Conservation (phyloP, 257 asterid species). For the Solanum rostratum region DNA sequence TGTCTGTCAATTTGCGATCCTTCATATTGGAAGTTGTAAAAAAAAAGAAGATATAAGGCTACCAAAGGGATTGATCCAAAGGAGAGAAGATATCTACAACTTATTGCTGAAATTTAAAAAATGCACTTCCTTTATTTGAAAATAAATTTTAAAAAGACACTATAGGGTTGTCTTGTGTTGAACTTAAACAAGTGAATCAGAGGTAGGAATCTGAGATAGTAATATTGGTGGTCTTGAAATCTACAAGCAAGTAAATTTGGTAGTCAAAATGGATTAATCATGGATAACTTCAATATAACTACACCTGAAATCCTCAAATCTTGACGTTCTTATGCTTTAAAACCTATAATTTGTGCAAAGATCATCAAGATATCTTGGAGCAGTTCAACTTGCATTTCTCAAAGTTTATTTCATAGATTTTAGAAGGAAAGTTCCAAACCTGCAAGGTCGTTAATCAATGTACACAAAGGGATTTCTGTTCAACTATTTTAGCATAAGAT, state of each 20-base stretch:
- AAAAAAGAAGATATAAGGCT: background rate
- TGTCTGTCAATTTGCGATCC: background rate
- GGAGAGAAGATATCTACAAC: background rate
- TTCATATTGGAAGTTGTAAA: background rate
- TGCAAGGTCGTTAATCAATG: background rate
- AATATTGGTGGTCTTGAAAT: background rate
- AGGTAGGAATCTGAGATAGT: background rate
- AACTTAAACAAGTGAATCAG: background rate
- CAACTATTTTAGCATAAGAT: background rate
- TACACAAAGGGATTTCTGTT: too few relatives aligned
- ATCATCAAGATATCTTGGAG: background rate
- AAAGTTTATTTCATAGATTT: background rate
- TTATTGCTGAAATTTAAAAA: background rate
- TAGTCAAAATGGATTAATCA: background rate
- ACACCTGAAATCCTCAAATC: background rate
- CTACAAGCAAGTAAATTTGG: background rate
- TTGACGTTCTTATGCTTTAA: background rate
- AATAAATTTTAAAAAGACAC: background rate
- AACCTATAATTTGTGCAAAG: too few relatives aligned
- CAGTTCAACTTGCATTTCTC: background rate
- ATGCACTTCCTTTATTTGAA: background rate
- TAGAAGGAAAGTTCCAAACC: background rate
- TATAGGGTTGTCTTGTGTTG: background rate
- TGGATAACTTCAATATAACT: background rate
- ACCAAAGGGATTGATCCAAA: background rate